phyloP scores from a whole-genome alignment of 139 green algal genomes.

The Picochlorum sp. region DNA sequence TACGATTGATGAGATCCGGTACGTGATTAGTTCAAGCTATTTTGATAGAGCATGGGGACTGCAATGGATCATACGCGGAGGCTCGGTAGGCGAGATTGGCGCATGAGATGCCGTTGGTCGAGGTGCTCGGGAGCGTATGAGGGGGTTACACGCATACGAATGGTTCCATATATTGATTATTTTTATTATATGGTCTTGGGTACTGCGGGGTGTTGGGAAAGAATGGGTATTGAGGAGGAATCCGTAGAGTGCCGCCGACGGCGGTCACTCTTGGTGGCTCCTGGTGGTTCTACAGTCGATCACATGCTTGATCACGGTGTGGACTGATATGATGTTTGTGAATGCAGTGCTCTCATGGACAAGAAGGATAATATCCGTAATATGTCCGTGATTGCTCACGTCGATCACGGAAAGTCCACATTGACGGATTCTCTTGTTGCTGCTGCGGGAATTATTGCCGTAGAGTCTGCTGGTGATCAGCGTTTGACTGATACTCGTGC shows the following conservation, averaged over 20 bases:
- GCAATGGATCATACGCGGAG: too few species aligned
- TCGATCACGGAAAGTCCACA: slow-evolving; percentile 92
- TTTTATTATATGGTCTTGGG: not conserved
- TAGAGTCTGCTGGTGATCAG: slow-evolving; percentile 86
- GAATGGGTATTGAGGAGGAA: not conserved
- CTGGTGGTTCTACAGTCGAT: not conserved
- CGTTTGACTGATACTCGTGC: slow-evolving; percentile 91
- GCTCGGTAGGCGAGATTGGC: too few species aligned
- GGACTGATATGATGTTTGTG: not conserved
- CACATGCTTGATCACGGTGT: not conserved
- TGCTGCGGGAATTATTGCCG: slow-evolving; percentile 95
- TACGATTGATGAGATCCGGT: slow-evolving; percentile 61
- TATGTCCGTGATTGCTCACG: slow-evolving; percentile 86
- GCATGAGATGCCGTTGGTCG: too few species aligned
- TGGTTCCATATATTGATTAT: too few species aligned
- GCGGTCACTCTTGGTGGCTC: not conserved
- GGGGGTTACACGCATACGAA: too few species aligned
- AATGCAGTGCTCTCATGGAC: slow-evolving; percentile 65
- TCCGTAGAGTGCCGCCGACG: not conserved
- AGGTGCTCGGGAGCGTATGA: too few species aligned
- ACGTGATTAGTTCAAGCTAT: not conserved
- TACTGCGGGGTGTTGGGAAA: not conserved
- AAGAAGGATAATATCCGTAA: slow-evolving; percentile 88
- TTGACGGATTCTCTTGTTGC: slow-evolving; percentile 97
- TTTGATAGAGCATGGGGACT: not conserved